Conservation (phyloP, 495 filamentous ascomycete genomes). For the Penicillium antarcticum region DNA sequence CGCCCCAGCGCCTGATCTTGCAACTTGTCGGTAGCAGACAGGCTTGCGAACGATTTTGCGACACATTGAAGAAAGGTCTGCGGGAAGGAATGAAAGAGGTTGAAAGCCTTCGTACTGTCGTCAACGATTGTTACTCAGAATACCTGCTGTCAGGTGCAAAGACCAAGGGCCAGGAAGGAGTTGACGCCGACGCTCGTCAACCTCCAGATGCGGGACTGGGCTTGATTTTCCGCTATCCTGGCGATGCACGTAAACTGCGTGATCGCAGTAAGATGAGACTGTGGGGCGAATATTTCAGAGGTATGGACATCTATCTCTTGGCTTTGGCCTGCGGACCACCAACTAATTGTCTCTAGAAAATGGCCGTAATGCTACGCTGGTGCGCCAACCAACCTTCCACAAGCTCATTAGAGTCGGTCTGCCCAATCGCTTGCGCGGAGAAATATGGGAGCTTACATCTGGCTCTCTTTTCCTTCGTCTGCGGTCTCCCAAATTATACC, state of each 20-base stretch:
- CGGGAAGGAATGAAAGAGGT: constrained; percentile 83
- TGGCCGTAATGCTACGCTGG: constrained; percentile 84
- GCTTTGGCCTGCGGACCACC: neutral
- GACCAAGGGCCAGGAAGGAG: constrained; percentile 27
- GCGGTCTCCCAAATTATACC: constrained; percentile 77
- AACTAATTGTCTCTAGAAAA: constrained; percentile 58
- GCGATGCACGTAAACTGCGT: constrained; percentile 90
- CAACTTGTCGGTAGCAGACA: constrained; percentile 85
- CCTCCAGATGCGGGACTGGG: constrained; percentile 90
- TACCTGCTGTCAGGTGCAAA: constrained; percentile 66
- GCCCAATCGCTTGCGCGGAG: constrained; percentile 87
- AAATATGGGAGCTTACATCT: constrained; percentile 93
- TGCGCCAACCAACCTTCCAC: constrained; percentile 95
- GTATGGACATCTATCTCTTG: constrained; percentile 27
- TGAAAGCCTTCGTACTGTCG: constrained; percentile 71
- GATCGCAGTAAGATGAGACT: constrained; percentile 96
- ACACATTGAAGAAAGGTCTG: constrained; percentile 85
- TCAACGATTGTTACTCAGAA: constrained; percentile 87
- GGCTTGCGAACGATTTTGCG: constrained; percentile 92
- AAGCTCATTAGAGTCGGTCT: constrained; percentile 94
- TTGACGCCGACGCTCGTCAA: constrained; percentile 49
- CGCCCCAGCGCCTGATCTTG: constrained; percentile 79
- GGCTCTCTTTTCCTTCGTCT: constrained; percentile 86
- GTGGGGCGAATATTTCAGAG: constrained; percentile 91
- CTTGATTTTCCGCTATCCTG: constrained; percentile 90